Evolutionary conservation across 139 green algal species (phyloP), one percentile per base, ranked within the genome.

Genomic region (Eudorina sp.): DNA sequence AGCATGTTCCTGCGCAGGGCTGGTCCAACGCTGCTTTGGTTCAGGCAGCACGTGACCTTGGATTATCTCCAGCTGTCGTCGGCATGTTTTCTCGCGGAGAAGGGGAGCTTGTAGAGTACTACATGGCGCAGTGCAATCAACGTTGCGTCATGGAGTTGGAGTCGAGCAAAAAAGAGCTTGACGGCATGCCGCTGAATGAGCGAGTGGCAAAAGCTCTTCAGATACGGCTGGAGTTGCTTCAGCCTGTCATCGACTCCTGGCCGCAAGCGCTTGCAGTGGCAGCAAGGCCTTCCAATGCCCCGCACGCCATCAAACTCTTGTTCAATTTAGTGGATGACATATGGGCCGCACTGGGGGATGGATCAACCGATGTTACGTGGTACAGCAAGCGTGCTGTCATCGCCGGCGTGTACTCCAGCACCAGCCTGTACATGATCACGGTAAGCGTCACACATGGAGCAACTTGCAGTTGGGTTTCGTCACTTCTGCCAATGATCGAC

Each of bases 361-460:
- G 75, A 1, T 94, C 94, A n/a, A 92, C 93, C 31, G 95, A 96
- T 85, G 68, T 72, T 43, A 90, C 79, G 29, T 97, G 94, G 94
- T 97, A 97, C 90, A 94, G 90, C 48, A 95, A 96, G 88, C 86
- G 95, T 0, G 94, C 89, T 0, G 51, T 93, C 46, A 78, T 98
- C 46, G 90, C 91, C 0, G 90, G 88, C 0, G 77, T 96, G 2
- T 97, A 96, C 75, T 88, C 85, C 14, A 90, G 88, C 31, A 94
- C 93, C 53, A 95, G 96, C 90, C 89, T 97, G 11, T 97, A 94
- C 90, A 97, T 97, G 94, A 89, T 98, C 4, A 97, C 93, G 81
- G 81, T 87, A 16, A 19, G 80, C 64, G 55, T 11, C 7, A 66
- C 55, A 11, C 55, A 66, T 66, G 55, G 55, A 5, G 27, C 8